Conservation (phyloP, 2,329 filamentous ascomycete genomes). For the Fusarium sp. region DNA sequence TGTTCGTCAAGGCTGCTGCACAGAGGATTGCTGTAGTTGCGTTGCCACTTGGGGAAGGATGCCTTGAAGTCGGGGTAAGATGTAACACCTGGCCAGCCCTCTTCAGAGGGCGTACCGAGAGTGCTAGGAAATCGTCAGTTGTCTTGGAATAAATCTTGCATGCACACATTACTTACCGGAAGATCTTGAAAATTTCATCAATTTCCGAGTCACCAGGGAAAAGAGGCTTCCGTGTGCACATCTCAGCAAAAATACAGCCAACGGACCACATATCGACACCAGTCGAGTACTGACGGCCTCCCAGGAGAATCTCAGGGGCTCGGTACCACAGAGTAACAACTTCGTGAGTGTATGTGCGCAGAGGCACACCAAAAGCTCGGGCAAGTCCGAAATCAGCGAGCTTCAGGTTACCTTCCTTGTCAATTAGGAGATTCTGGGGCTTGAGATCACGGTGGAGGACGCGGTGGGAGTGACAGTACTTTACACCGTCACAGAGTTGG, state of each 20-base stretch:
- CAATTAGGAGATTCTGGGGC: conserved; percentile 89
- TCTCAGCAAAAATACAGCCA: conserved; percentile 94
- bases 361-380: conserved; percentile 88
- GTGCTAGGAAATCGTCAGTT: conserved; percentile 59
- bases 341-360: conserved; percentile 94
- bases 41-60: conserved; percentile 90
- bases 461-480: conserved; percentile 89
- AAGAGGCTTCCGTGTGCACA: conserved; percentile 92
- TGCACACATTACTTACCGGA: conserved; percentile 69
- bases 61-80: conserved; percentile 94
- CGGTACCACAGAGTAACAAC: conserved; percentile 96
- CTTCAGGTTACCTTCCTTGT: conserved; percentile 88
- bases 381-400: conserved; percentile 91
- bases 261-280: conserved; percentile 97
- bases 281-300: conserved; percentile 91
- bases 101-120: conserved; percentile 85
- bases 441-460: conserved; percentile 90
- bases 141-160: neutral
- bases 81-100: conserved; percentile 90
- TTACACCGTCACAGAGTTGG: conserved; percentile 84
- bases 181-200: conserved; percentile 64
- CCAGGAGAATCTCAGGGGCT: conserved; percentile 88
- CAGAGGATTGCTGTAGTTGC: conserved; percentile 72
- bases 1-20: conserved; percentile 79
- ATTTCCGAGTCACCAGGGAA: conserved; percentile 87